Evolutionary conservation across 345 rosid species (phyloP).

Genomic region (Eucalyptus tenuipes): DNA sequence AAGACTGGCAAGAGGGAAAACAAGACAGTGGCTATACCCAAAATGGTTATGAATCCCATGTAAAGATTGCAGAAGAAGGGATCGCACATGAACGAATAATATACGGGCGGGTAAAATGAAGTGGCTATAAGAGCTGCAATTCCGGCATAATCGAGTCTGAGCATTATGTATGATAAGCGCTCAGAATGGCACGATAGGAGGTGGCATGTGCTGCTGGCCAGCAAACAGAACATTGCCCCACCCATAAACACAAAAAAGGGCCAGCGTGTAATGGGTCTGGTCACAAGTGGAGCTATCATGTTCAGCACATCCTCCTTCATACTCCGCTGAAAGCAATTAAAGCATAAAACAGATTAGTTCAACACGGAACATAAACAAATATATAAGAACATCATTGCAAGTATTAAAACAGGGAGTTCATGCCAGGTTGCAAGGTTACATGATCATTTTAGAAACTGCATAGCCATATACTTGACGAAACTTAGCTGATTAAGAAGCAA

Average conservation of each 20-base stretch:
- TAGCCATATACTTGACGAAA: background rate
- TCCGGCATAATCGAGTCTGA: constrained; percentile 82
- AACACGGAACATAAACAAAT: background rate
- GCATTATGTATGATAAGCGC: constrained; percentile 78
- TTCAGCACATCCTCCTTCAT: constrained; percentile 70
- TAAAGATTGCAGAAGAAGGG: constrained; percentile 92
- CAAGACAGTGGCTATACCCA: constrained; percentile 55
- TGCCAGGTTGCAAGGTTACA: background rate
- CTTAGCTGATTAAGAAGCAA: background rate
- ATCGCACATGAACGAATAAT: constrained; percentile 86
- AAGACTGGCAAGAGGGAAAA: constrained; percentile 74
- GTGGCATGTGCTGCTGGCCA: constrained; percentile 83
- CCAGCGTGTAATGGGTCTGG: constrained; percentile 82
- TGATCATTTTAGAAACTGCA: background rate
- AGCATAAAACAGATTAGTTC: background rate
- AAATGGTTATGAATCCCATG: constrained; percentile 65
- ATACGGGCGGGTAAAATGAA: constrained; percentile 84
- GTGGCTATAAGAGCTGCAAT: constrained; percentile 82
- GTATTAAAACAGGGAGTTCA: background rate
- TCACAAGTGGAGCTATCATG: constrained; percentile 58
- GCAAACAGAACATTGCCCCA: constrained; percentile 94
- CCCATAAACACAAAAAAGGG: constrained; percentile 87
- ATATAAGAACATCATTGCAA: background rate
- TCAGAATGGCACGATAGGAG: constrained; percentile 86
- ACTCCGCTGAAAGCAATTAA: constrained; percentile 30